Evolutionary conservation across 495 filamentous ascomycete genomes (phyloP).

Genomic region (Extremus antarcticus): DNA sequence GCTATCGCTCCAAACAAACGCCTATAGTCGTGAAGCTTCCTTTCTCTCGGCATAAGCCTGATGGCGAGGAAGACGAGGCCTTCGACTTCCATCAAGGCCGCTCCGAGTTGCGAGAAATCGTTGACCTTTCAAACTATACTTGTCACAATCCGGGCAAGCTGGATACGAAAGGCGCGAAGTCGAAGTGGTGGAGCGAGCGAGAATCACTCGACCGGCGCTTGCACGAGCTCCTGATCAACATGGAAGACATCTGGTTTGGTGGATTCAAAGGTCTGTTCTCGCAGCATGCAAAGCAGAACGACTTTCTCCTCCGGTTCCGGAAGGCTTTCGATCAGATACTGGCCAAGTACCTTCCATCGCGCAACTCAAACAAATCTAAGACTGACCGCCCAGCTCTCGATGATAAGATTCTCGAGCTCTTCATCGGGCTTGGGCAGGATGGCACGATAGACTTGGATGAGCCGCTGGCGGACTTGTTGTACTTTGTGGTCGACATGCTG

Average conservation of each 20-base stretch:
- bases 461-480: constrained; percentile 74
- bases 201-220: constrained; percentile 68
- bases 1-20: constrained; percentile 56
- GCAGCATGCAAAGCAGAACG: constrained; percentile 46
- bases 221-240: constrained; percentile 65
- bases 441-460: constrained; percentile 68
- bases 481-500: constrained; percentile 91
- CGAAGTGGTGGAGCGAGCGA: constrained; percentile 79
- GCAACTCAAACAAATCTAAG: constrained; percentile 45
- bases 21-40: constrained; percentile 83
- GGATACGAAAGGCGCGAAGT: constrained; percentile 50
- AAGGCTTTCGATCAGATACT: constrained; percentile 70
- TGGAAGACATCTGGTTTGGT: constrained; percentile 89
- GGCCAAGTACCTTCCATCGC: constrained; percentile 78
- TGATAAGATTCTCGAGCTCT: constrained; percentile 69
- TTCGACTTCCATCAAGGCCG: constrained; percentile 75
- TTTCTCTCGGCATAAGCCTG: constrained; percentile 64
- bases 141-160: constrained; percentile 61
- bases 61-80: constrained; percentile 65
- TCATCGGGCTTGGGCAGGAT: constrained; percentile 68
- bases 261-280: constrained; percentile 89
- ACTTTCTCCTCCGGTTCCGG: constrained; percentile 61
- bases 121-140: constrained; percentile 64
- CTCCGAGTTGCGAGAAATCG: constrained; percentile 69
- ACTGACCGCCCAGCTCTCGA: constrained; percentile 51